Conservation (phyloP, 441 rosid genomes). For the Hura crepitans region DNA sequence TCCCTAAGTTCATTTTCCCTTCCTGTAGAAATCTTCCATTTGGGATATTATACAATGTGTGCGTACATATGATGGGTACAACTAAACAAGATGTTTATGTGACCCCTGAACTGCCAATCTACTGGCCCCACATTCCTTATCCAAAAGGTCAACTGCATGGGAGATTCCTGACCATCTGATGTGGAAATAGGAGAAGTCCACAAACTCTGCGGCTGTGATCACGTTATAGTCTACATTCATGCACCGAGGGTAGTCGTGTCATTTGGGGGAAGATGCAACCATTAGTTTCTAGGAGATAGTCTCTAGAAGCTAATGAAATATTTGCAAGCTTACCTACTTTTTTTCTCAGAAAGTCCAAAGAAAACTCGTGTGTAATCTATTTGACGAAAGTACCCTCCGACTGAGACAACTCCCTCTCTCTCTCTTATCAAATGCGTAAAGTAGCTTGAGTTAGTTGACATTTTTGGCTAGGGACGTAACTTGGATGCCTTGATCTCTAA, state of each 20-base stretch:
- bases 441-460: background rate
- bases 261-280: constrained; percentile 2
- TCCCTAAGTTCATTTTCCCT: background rate
- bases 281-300: constrained; percentile 13
- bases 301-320: constrained; percentile 12
- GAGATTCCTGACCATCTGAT: constrained; percentile 26
- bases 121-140: constrained; percentile 15
- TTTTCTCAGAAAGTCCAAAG: background rate
- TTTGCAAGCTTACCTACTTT: constrained; percentile 22
- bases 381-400: constrained; percentile 26
- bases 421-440: background rate
- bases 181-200: constrained; percentile 7
- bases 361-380: background rate
- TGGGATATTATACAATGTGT: background rate
- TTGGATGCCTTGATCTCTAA: background rate
- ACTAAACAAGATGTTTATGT: constrained; percentile 6
- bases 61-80: background rate
- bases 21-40: background rate
- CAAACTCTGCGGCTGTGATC: constrained; percentile 22
- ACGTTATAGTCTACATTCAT: background rate
- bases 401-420: background rate
- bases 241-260: constrained; percentile 9
- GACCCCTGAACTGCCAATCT: constrained; percentile 26
- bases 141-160: constrained; percentile 27
- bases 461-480: background rate